phyloP scores from a whole-genome alignment of 352 stramenopile species.

The Globisporangium recalcitrans region DNA sequence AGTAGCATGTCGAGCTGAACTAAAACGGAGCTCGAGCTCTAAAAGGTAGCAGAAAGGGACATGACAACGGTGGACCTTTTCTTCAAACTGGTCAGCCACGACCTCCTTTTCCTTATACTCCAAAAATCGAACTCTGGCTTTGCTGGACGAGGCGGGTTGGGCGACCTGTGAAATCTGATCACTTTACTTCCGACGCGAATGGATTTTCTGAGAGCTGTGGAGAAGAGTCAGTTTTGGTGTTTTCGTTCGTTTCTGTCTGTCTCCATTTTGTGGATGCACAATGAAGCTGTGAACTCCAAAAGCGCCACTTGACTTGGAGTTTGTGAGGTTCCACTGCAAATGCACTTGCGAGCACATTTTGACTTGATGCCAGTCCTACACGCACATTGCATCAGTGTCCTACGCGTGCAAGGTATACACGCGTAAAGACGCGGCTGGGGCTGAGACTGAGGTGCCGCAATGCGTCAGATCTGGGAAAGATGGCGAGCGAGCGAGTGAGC shows the following conservation, averaged over 20 bases:
- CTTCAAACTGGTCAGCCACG: too few relatives aligned
- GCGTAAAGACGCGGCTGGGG: not conserved
- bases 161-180: not conserved
- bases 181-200: conserved; percentile 9
- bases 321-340: too few relatives aligned
- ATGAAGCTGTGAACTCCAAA: not conserved
- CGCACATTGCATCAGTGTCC: not conserved
- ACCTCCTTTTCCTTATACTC: not conserved
- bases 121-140: not conserved
- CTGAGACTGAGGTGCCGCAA: not conserved
- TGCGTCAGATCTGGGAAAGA: not conserved
- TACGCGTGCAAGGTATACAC: not conserved
- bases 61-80: not conserved
- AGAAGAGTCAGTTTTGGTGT: conserved; percentile 1
- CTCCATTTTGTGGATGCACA: not conserved
- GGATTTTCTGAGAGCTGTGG: conserved; percentile 9
- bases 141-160: not conserved
- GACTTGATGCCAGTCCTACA: too few relatives aligned
- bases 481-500: not conserved
- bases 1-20: too few relatives aligned
- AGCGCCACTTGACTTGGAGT: not conserved
- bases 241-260: not conserved
- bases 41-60: not conserved
- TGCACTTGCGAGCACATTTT: too few relatives aligned
- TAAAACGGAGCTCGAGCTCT: not conserved